Base-by-base conservation (phyloP, 2,329 filamentous ascomycete species). In the Dactylellina cionopaga region DNA sequence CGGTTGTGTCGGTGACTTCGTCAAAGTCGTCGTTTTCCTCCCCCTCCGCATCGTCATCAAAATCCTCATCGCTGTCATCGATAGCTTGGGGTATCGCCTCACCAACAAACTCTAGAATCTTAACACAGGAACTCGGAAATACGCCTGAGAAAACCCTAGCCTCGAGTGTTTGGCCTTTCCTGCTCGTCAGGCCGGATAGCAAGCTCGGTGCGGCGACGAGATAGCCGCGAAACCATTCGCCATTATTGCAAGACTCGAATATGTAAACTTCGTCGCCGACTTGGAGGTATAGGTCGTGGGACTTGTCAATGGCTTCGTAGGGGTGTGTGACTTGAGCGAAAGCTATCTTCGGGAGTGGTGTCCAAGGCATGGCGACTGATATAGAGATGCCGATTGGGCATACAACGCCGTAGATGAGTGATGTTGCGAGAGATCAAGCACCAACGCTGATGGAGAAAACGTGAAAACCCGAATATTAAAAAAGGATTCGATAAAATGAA, bases 241-340 rank as follows among this genome's bases (percentile, higher is more conserved):
- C 91, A 81, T 96, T 88, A 35, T 80, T 81, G 19, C 92, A 90
- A 37, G 94, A 96, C 82, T 98, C 92, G 79, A 99, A 97, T 76
- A 99, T 96, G 83, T 99, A 99, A 75, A 99, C 85, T 82, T 99
- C 95, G 85, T 99, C 95, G 80, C 95, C 95, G 75, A 99, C 92
- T 81, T 99, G 93, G 80, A 99, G 89, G 7, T 96, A 95, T 17
- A 99, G 88, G 81, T 99, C 95, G 55, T 72, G 68, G 80, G 92
- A 91, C 59, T 92, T 88, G 75, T 89, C 89, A 71, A 91, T 89
- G 72, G 95, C 91, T 77, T 90, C 86, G 83, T 99, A 99, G 35
- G 95, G 95, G 81, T 93, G 96, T 76, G 90, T 93, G 84, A 94
- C 95, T 81, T 99, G 91, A 77, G 94, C 96, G 84, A 98, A 99